Percentiles rank a stretch among this genome's conserved stretches.
Conservation (phyloP, 805 yeast genomes). For the Starmerella powellii region DNA sequence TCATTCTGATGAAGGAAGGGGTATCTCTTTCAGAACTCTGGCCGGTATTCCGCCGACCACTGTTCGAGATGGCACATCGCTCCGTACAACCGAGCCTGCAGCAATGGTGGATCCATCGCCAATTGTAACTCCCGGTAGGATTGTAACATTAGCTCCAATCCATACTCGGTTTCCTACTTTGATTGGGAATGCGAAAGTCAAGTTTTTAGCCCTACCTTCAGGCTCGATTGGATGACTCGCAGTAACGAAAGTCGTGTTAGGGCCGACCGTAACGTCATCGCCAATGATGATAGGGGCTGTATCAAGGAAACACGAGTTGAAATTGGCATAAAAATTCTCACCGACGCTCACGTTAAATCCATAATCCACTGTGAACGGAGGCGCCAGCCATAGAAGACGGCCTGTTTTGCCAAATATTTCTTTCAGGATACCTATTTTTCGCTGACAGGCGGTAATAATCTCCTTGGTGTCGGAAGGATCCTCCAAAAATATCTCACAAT, state of each 20-base stretch:
- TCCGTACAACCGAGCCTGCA: constrained; percentile 55
- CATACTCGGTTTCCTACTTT: constrained; percentile 54
- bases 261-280: constrained; percentile 49
- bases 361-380: constrained; percentile 53
- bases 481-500: constrained; percentile 23
- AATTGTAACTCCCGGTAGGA: constrained; percentile 54
- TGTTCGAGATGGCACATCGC: constrained; percentile 41
- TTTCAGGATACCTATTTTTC: constrained; percentile 31
- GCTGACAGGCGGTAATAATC: constrained; percentile 22
- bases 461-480: too few species aligned
- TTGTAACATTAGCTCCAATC: constrained; percentile 46
- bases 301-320: constrained; percentile 42
- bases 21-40: constrained; percentile 26
- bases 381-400: constrained; percentile 36
- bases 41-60: constrained; percentile 60
- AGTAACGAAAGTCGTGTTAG: constrained; percentile 46
- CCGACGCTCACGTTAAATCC: constrained; percentile 55
- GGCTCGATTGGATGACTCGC: constrained; percentile 52
- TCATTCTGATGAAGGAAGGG: background rate
- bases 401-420: constrained; percentile 41
- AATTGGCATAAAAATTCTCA: constrained; percentile 47
- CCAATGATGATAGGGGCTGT: constrained; percentile 53
- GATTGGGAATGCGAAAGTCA: constrained; percentile 47
- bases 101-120: constrained; percentile 54
- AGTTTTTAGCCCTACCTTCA: constrained; percentile 34